Percentiles rank a stretch among this genome's conserved stretches.
Conservation (phyloP, 371 early-diverging fungal species). For the Rhizopus stolonifer region DNA sequence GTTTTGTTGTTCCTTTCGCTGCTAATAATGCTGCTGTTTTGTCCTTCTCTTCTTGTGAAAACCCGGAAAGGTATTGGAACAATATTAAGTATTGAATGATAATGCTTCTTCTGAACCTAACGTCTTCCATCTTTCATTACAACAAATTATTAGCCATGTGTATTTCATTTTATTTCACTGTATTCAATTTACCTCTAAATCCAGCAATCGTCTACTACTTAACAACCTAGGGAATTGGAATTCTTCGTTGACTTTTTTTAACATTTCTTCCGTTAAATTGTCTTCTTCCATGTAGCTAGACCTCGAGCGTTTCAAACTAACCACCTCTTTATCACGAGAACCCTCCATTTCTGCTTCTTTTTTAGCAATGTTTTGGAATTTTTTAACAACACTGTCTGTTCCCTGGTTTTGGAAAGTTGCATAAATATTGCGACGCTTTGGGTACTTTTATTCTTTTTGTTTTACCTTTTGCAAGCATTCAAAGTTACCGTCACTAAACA, state of each 20-base stretch:
- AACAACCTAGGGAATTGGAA: constrained; percentile 74
- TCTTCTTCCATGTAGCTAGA: constrained; percentile 29
- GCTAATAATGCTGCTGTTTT: constrained; percentile 32
- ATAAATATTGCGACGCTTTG: too few relatives aligned
- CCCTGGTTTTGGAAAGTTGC: too few relatives aligned
- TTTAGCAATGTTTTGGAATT: constrained; percentile 38
- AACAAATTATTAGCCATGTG: background rate
- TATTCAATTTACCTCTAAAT: constrained; percentile 57
- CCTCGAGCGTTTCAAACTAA: constrained; percentile 14
- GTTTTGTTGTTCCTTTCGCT: constrained; percentile 33
- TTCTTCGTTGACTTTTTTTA: constrained; percentile 40
- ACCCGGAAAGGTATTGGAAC: constrained; percentile 60
- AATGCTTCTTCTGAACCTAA: constrained; percentile 73
- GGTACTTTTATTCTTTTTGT: too few relatives aligned
- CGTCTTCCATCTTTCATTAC: constrained; percentile 53
- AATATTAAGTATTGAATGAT: constrained; percentile 78
- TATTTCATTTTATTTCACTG: background rate
- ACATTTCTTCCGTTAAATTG: constrained; percentile 28
- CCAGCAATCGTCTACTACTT: constrained; percentile 69
- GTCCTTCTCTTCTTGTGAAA: constrained; percentile 38
- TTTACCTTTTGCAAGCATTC: constrained; percentile 36
- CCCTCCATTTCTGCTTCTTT: constrained; percentile 38
- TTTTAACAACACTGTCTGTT: constrained; percentile 32
- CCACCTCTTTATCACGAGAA: constrained; percentile 24
- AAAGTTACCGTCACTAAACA: constrained; percentile 36